phyloP scores from a whole-genome alignment of 306 rosid species.

The Delonix regia region DNA sequence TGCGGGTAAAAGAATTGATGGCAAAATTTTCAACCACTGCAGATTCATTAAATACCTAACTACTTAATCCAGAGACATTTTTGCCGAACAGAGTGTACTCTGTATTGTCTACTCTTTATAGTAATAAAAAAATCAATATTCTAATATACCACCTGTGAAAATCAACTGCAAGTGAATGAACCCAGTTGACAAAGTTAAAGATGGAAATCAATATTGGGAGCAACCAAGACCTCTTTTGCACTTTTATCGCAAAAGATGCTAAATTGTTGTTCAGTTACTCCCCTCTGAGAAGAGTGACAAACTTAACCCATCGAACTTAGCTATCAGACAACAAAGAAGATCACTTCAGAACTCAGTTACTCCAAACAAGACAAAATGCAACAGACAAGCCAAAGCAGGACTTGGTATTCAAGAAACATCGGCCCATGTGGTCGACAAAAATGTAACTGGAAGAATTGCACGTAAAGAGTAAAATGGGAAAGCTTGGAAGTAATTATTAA shows the following conservation, averaged over 20 bases:
- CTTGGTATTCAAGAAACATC: background rate
- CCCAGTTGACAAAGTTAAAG: constrained; percentile 31
- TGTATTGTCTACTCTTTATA: background rate
- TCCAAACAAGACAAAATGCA: background rate
- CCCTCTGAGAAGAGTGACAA: constrained; percentile 21
- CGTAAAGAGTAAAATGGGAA: background rate
- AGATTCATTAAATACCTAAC: background rate
- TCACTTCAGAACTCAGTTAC: background rate
- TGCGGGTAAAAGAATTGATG: background rate
- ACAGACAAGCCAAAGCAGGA: background rate
- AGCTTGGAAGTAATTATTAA: background rate
- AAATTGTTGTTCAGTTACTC: constrained; percentile 36
- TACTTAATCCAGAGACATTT: background rate
- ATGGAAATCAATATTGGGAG: constrained; percentile 39
- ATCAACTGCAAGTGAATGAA: constrained; percentile 31
- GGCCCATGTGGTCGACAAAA: background rate
- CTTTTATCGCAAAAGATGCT: constrained; percentile 36
- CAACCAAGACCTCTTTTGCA: constrained; percentile 47
- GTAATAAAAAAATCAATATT: background rate
- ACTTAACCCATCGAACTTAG: too few species aligned
- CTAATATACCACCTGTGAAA: constrained; percentile 43
- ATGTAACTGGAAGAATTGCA: background rate
- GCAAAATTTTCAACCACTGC: background rate
- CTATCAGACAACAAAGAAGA: background rate
- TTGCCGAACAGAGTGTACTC: background rate